Evolutionary conservation across 2,329 filamentous ascomycete genomes (phyloP), one percentile per base, ranked within the genome.

Genomic region (Paecilomyces variotii): DNA sequence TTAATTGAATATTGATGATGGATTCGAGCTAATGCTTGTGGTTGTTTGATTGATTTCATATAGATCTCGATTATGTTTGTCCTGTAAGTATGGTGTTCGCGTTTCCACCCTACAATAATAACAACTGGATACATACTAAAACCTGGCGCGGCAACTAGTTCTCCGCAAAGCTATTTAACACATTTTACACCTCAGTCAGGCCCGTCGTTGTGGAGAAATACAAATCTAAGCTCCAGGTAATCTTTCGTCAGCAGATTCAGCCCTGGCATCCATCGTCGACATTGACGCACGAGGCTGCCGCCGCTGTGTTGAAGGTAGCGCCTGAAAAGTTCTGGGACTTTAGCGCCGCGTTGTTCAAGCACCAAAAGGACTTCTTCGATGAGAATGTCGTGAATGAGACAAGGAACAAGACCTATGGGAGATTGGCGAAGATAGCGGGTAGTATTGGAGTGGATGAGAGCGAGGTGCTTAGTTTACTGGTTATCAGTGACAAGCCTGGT

Each of bases 221-320:
- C 63, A 66, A 77, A 26, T 80, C 78, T 60, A 81, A 80, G 61
- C 77, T 96, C 2, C 82, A 89, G 66, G 80, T 96, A 65, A 84
- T 97, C 68, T 90, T 97, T 80, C 88, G 92, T 55, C 92, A 93
- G 72, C 91, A 96, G 72, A 85, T 97, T 68, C 91, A 96, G 78
- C 91, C 91, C 12, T 96, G 93, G 93, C 92, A 97, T 76, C 93
- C 93, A 1, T 91, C 88, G 24, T 91, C 86, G 49, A 91, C 88
- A 5, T 81, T 91, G 10, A 70, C 70, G 7, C 75, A 79, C 58
- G 93, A 97, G 81, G 89, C 91, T 32, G 92, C 80, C 2, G 83
- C 91, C 32, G 93, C 91, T 2, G 90, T 97, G 1, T 81, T 93
- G 65, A 83, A 82, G 56, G 74, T 90, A 5, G 79, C 84, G 2